phyloP scores from a whole-genome alignment of 2,329 filamentous ascomycete genomes.

The Colletotrichum sp. region DNA sequence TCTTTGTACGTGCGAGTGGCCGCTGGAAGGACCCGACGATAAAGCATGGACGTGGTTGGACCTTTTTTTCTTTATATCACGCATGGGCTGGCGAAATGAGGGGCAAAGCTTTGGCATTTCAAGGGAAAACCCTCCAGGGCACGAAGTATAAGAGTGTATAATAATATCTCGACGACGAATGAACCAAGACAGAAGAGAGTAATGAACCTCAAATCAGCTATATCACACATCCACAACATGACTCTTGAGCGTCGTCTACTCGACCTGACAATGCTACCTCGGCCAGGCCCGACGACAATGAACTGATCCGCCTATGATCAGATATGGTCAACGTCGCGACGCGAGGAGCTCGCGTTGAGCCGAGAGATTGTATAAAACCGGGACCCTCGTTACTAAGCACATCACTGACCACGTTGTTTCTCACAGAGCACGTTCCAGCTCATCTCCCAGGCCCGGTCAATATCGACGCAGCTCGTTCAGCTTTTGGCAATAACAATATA shows the following conservation, averaged over 20 bases:
- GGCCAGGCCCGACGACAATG: background rate
- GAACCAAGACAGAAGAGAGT: slow-evolving; percentile 1
- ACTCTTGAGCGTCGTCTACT: background rate
- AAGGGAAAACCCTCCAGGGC: background rate
- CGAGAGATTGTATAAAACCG: background rate
- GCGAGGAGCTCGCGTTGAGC: background rate
- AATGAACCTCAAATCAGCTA: background rate
- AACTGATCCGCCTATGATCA: background rate
- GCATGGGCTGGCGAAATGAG: slow-evolving; percentile 18
- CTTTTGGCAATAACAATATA: background rate
- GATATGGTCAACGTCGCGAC: background rate
- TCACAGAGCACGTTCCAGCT: background rate
- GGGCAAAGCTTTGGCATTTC: slow-evolving; percentile 9
- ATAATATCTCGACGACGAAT: slow-evolving; percentile 18
- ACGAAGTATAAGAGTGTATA: slow-evolving; percentile 18
- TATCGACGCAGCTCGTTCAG: background rate
- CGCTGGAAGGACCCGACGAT: slow-evolving; percentile 23
- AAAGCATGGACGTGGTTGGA: slow-evolving; percentile 3
- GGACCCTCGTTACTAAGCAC: background rate
- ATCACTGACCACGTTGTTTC: background rate
- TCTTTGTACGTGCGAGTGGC: slow-evolving; percentile 15
- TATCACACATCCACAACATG: background rate
- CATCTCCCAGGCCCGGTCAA: background rate
- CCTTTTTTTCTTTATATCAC: background rate
- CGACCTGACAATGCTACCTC: background rate